Conservation (phyloP, 2,329 filamentous ascomycete genomes). For the Coccinonectria pachysandricola region DNA sequence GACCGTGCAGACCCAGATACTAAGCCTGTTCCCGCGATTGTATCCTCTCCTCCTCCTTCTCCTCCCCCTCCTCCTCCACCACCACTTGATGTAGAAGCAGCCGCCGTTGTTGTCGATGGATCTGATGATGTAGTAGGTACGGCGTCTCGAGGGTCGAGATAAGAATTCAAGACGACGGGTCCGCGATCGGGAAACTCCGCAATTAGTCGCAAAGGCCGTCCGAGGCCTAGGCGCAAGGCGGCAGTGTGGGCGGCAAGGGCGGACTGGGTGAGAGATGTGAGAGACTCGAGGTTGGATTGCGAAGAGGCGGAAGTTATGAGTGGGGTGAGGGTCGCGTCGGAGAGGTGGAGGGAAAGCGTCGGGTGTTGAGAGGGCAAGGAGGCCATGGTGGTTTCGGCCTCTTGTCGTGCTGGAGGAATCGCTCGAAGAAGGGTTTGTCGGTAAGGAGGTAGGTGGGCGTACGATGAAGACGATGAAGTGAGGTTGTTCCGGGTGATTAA, state of each 20-base stretch:
- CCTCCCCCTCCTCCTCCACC: no score
- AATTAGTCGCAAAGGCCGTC: slow-evolving; percentile 45
- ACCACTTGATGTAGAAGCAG: no score
- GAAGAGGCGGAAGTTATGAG: slow-evolving; percentile 44
- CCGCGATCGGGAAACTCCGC: slow-evolving; percentile 41
- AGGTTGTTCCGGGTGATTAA: no score
- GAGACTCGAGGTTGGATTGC: slow-evolving; percentile 34
- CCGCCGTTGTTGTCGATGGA: no score
- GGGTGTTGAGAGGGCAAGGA: slow-evolving; percentile 38
- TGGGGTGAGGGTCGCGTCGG: slow-evolving; percentile 46
- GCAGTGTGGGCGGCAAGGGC: slow-evolving; percentile 44
- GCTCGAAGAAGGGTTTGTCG: slow-evolving; percentile 3
- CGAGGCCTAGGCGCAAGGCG: slow-evolving; percentile 41
- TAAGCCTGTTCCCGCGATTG: no score
- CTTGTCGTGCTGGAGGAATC: slow-evolving; percentile 1
- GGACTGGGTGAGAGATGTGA: slow-evolving; percentile 41
- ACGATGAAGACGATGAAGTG: no score
- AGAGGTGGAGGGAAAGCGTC: slow-evolving; percentile 43
- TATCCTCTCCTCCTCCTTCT: no score
- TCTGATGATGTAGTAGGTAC: slow-evolving; percentile 7
- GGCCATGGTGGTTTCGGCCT: slow-evolving; percentile 21
- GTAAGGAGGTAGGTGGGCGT: no score
- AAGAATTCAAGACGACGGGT: slow-evolving; percentile 35
- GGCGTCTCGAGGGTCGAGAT: slow-evolving; percentile 30
- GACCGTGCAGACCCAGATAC: no score